Evolutionary conservation across 352 stramenopile genomes (phyloP), one percentile per base, ranked within the genome.

Genomic region (Globisporangium spinosum): DNA sequence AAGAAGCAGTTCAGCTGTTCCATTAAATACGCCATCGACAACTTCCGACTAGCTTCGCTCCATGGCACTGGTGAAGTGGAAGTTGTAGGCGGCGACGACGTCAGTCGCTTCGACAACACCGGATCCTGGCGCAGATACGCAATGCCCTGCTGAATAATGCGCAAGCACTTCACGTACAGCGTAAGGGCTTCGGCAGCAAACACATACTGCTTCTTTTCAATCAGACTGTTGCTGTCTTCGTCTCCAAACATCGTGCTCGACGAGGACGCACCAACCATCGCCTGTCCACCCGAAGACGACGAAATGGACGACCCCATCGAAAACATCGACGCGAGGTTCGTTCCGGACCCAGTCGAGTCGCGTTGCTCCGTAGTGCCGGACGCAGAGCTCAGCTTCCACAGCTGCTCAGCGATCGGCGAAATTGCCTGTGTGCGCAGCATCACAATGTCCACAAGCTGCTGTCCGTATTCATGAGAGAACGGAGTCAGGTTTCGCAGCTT

Each of bases 141-240:
- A 35, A 89, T 74, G 10, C 80, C 81, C 27, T 89, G 78, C 68
- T 89, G 79, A 25, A 91, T 74, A 25, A 91, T 74, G 12, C 78
- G 77, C 63, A 91, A 75, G 49, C 83, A 91, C 72, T 87, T 89
- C 13, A 91, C 73, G 65, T 91, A 91, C 12, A 91, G 51, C 20
- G 75, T 73, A n/a, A 91, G 68, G 12, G 79, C 81, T 69, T 91
- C 80, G 1, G 76, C 83, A 60, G 83, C 80, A 35, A 68, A 88
- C 35, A 87, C 72, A 64, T 87, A 90, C 56, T 87, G 78, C 43
- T 83, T 78, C 63, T 85, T 78, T 38, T 75, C 65, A 15, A 74
- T n/a, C n/a, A 71, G 32, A 29, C 67, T 68, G 25, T 64, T 70
- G 29, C 63, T 62, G 23, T 72, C 73, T 4, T 80, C 72, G 5